Evolutionary conservation across 108 stramenopile species (phyloP).

Genomic region (Seminavis robusta): DNA sequence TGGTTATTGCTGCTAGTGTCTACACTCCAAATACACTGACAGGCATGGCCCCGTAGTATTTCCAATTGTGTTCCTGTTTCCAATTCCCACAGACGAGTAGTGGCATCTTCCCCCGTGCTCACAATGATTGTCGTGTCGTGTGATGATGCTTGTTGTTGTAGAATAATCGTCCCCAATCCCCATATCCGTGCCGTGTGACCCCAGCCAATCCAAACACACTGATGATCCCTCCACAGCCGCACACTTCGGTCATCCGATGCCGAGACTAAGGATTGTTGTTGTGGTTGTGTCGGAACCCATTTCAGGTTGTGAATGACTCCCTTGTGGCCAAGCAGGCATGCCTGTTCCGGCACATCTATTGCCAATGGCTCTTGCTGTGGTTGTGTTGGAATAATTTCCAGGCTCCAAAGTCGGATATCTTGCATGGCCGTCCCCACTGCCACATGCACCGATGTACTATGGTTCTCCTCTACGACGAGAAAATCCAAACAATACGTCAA

Average conservation of each 20-base stretch:
- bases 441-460: not conserved
- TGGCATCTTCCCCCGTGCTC: constrained; percentile 69
- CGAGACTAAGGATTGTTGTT: constrained; percentile 43
- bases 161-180: constrained; percentile 26
- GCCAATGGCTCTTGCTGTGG: not conserved
- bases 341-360: not conserved
- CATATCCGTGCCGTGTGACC: constrained; percentile 76
- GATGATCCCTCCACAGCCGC: constrained; percentile 47
- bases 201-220: constrained; percentile 60
- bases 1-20: constrained; percentile 20
- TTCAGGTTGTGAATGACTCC: constrained; percentile 1
- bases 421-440: not conserved
- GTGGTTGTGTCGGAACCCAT: not conserved
- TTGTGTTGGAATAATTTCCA: not conserved
- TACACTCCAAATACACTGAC: constrained; percentile 53
- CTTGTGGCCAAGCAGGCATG: too few relatives aligned
- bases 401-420: not conserved
- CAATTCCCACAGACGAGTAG: constrained; percentile 56
- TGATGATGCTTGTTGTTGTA: not conserved
- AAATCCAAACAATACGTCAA: too few relatives aligned
- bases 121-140: constrained; percentile 14
- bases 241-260: constrained; percentile 81
- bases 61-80: constrained; percentile 29
- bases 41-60: constrained; percentile 29
- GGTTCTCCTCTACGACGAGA: not conserved